Evolutionary conservation across 768 basidiomycete genomes (phyloP), one percentile per base, ranked within the genome.

Genomic region (Russula ochroleuca): DNA sequence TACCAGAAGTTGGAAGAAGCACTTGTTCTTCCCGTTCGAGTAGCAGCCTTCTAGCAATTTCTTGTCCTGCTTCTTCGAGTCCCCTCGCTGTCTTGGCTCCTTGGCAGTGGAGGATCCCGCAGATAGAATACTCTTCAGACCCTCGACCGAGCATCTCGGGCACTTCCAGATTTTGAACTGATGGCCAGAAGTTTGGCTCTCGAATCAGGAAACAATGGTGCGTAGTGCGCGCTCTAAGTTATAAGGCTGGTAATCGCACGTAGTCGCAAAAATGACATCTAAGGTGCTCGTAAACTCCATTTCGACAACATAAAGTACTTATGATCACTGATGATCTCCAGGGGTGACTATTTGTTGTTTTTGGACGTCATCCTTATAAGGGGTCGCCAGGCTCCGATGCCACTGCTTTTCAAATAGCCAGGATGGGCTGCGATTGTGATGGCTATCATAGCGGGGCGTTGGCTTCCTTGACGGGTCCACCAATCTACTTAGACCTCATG

Each of bases 21-120:
- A 98, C 77, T 87, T 87, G 86, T 97, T 98, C 86, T 96, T 95
- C 64, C 97, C 97, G 57, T 80, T 78, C 53, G 82, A 81, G 85
- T 98, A 97, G 64, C 95, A 83, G 73, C 98, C 95, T 85, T 98
- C 97, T 59, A 99, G 78, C 75, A 92, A 75, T 79, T 96, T 97
- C 86, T 97, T 98, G 77, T 98, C 85, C 69, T 80, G 86, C 84
- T 98, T 98, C 81, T 96, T 97, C 53, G 93, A 84, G 69, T 94
- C 86, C 80, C 94, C 92, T 68, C 96, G 87, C 76, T 96, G 92
- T 71, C 94, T 83, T 59, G 92, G 90, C 82, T 99, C 95, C 81
- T 96, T 95, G 88, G 28, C 28, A 28, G 28, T 5, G 28, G 98
- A 98, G 65, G 94, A 96, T 61, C 98, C 96, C 52, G 81, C 73